These are phyloP conservation scores for Magnolia kwangsiensis DNA, from an alignment of 164 flowering plant species.

Conservation along the genomic window DNA sequence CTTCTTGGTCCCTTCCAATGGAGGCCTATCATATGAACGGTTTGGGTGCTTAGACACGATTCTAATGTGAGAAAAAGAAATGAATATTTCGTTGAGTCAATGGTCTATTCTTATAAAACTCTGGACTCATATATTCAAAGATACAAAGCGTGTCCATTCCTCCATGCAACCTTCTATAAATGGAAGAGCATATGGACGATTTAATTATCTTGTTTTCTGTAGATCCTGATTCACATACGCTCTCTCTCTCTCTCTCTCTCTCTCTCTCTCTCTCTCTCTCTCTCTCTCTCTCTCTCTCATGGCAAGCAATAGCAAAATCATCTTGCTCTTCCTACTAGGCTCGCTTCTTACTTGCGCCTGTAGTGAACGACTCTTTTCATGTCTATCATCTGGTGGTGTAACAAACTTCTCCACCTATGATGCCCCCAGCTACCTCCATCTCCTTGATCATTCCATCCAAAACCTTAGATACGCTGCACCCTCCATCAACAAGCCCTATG, in stretches of 20 bases:
- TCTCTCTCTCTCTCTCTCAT: not conserved
- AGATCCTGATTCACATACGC: not conserved
- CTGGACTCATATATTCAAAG: too few relatives aligned
- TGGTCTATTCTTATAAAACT: too few relatives aligned
- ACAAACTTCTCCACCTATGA: slow-evolving; percentile 14
- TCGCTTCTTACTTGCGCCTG: slow-evolving; percentile 1
- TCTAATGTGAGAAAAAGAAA: too few relatives aligned
- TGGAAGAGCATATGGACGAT: too few relatives aligned
- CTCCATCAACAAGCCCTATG: not conserved
- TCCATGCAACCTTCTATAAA: too few relatives aligned
- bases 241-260: not conserved
- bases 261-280: not conserved
- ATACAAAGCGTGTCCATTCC: too few relatives aligned
- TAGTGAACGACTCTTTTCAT: slow-evolving; percentile 3
- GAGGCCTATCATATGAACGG: too few relatives aligned
- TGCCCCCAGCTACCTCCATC: not conserved
- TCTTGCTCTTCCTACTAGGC: not conserved
- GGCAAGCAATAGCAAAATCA: not conserved
- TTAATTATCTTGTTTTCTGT: too few relatives aligned
- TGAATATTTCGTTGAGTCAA: too few relatives aligned
- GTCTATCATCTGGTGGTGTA: slow-evolving; percentile 14
- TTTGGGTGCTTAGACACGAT: too few relatives aligned
- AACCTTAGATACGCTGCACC: slow-evolving; percentile 7
- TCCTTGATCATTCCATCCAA: not conserved
- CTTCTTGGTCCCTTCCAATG: too few relatives aligned